Evolutionary conservation across 2,329 filamentous ascomycete species (phyloP).

Genomic region (Ustulina deusta): DNA sequence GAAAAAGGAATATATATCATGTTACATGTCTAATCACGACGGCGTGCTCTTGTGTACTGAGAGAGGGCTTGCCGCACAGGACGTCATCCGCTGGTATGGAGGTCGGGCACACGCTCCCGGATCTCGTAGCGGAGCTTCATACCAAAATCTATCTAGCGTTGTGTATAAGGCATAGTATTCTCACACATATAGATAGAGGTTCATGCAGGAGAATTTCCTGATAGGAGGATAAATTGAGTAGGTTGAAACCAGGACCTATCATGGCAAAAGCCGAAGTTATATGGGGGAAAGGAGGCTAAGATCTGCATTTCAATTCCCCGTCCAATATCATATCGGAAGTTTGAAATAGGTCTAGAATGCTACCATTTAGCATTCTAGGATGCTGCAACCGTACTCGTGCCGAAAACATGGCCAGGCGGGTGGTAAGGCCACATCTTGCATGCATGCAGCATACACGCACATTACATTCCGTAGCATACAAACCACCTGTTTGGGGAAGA

Average conservation of each 20-base stretch:
- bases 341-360: constrained; percentile 1
- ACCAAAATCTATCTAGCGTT: background rate
- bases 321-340: constrained; percentile 18
- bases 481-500: constrained; percentile 5
- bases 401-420: background rate
- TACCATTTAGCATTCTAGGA: background rate
- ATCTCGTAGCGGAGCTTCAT: background rate
- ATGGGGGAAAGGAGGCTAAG: constrained; percentile 2
- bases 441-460: constrained; percentile 9
- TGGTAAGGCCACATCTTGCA: constrained; percentile 19
- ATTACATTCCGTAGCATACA: background rate
- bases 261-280: background rate
- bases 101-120: background rate
- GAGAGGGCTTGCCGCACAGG: background rate
- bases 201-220: constrained; percentile 14
- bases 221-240: background rate
- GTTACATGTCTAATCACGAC: constrained; percentile 2
- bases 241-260: constrained; percentile 8
- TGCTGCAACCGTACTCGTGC: background rate
- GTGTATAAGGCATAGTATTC: constrained; percentile 1
- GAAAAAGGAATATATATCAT: background rate
- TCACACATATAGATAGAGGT: background rate
- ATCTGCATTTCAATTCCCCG: constrained; percentile 14
- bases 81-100: background rate
- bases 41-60: background rate